These are phyloP conservation scores for Linnemannia hyalina DNA, from an alignment of 192 early-diverging fungal genomes.

Conservation along the genomic window DNA sequence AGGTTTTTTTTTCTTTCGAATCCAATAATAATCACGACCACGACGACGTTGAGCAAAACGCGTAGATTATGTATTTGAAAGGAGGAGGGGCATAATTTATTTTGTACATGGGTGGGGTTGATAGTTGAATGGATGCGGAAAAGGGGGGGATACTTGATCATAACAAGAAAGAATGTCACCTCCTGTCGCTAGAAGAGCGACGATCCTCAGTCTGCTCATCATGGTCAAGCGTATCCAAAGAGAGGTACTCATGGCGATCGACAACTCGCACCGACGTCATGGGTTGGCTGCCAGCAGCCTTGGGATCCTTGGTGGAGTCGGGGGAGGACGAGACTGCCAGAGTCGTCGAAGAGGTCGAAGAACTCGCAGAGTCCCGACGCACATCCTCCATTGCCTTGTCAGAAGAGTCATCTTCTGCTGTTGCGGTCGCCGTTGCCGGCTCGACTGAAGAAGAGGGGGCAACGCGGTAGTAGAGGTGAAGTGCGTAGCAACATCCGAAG, in stretches of 20 bases:
- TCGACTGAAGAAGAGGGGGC: background rate
- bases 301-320: background rate
- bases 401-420: background rate
- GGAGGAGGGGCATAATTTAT: background rate
- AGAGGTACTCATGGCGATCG: conserved; percentile 36
- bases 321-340: conserved; percentile 5
- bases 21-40: too few relatives aligned
- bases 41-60: too few relatives aligned
- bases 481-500: conserved; percentile 50
- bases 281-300: background rate
- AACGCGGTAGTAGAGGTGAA: conserved; percentile 53
- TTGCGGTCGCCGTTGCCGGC: background rate
- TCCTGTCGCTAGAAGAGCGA: background rate
- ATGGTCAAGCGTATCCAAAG: conserved; percentile 19
- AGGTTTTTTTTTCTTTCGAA: too few relatives aligned
- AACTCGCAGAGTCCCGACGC: conserved; percentile 20
- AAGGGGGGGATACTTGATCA: background rate
- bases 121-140: too few relatives aligned
- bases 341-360: conserved; percentile 24
- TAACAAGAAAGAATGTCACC: background rate
- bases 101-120: background rate
- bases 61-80: too few relatives aligned
- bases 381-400: conserved; percentile 9
- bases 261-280: conserved; percentile 22
- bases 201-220: background rate